Evolutionary conservation across 345 rosid genomes (phyloP).

Genomic region (Brassica carinata): DNA sequence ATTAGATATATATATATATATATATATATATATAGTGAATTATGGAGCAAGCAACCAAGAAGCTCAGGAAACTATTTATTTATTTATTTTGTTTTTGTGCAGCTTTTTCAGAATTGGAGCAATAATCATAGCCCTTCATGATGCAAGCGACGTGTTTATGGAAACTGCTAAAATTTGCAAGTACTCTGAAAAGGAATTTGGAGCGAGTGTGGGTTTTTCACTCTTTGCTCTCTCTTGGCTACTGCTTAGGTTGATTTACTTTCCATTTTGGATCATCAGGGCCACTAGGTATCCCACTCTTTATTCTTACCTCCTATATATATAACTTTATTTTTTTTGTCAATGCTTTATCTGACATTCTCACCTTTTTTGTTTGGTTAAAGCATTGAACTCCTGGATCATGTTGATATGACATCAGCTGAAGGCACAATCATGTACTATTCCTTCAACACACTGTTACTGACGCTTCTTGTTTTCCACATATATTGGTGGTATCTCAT

Average conservation of each 20-base stretch:
- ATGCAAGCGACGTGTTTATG: slow-evolving; percentile 86
- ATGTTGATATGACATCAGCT: slow-evolving; percentile 54
- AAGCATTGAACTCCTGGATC: slow-evolving; percentile 57
- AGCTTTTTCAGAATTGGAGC: slow-evolving; percentile 88
- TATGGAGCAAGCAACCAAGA: neutral
- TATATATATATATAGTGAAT: neutral
- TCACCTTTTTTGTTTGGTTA: slow-evolving; percentile 22
- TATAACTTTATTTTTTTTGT: neutral
- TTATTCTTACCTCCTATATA: neutral
- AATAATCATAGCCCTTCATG: slow-evolving; percentile 84
- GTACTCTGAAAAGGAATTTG: slow-evolving; percentile 79
- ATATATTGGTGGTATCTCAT: slow-evolving; percentile 98
- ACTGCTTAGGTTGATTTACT: slow-evolving; percentile 77
- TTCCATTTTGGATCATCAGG: slow-evolving; percentile 89
- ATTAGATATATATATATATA: neutral
- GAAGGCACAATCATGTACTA: slow-evolving; percentile 56
- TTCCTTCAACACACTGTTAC: slow-evolving; percentile 80
- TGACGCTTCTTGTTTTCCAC: slow-evolving; percentile 88
- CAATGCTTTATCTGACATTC: slow-evolving; percentile 9
- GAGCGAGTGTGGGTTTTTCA: slow-evolving; percentile 92
- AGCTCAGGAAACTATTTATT: neutral
- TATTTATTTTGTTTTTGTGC: slow-evolving; percentile 23
- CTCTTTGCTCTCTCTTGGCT: slow-evolving; percentile 94
- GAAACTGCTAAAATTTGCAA: slow-evolving; percentile 95
- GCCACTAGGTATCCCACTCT: slow-evolving; percentile 57